These are phyloP conservation scores for Fragaria ananassa DNA, from an alignment of 306 rosid species.

Conservation along the genomic window DNA sequence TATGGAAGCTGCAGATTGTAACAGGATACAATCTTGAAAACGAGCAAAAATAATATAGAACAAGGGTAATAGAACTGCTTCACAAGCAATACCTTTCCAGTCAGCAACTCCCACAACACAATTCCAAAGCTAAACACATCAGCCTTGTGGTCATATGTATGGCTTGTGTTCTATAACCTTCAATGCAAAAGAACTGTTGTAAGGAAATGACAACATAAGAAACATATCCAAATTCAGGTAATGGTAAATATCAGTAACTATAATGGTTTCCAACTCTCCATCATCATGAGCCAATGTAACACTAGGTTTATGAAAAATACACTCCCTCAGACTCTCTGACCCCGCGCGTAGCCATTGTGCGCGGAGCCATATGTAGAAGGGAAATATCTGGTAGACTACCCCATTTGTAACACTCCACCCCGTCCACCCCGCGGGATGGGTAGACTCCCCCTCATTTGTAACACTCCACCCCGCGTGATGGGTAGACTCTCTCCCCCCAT, in stretches of 20 bases:
- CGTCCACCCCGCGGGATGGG: no score
- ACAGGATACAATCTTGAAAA: constrained; percentile 3
- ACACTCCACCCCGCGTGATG: no score
- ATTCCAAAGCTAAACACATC: constrained; percentile 94
- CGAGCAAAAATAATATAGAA: background rate
- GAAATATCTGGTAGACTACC: no score
- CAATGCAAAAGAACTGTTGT: constrained; percentile 61
- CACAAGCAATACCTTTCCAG: constrained; percentile 77
- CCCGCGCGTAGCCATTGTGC: no score
- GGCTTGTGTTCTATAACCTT: constrained; percentile 98
- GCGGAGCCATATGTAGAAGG: no score
- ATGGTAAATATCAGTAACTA: background rate
- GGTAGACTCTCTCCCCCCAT: no score
- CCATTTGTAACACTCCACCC: no score
- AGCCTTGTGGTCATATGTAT: constrained; percentile 97
- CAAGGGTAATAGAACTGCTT: background rate
- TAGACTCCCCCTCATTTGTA: no score
- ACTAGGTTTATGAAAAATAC: background rate
- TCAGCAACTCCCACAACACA: constrained; percentile 88
- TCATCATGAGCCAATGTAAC: background rate
- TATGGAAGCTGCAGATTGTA: constrained; percentile 78
- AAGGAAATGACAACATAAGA: constrained; percentile 44
- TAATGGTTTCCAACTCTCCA: background rate
- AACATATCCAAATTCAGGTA: constrained; percentile 3
- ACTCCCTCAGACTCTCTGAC: no score